Conservation (phyloP, 139 green algal genomes). For the Chlamydomonas applanata region DNA sequence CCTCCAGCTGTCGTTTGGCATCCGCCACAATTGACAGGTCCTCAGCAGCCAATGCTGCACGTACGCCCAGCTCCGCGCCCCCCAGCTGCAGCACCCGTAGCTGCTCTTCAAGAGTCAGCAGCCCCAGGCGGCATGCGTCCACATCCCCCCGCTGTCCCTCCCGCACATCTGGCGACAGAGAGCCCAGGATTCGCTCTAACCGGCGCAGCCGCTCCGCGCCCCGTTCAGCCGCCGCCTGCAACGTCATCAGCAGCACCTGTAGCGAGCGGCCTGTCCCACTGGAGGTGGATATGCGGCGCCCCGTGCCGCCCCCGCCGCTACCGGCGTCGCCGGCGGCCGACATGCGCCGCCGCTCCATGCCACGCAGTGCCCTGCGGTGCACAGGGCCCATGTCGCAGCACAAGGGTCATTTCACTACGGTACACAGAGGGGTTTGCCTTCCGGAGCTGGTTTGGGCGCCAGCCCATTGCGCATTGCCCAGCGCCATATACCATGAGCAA, state of each 20-base stretch:
- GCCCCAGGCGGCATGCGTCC: background rate
- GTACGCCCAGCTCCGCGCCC: background rate
- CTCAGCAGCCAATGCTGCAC: background rate
- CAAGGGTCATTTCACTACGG: no score
- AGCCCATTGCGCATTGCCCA: no score
- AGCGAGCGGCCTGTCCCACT: background rate
- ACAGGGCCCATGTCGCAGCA: no score
- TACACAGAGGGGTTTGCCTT: no score
- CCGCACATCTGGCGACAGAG: background rate
- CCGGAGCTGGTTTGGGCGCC: no score
- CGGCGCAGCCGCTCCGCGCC: constrained; percentile 3
- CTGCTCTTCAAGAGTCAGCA: background rate
- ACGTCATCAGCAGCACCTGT: constrained; percentile 5
- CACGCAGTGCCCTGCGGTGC: no score
- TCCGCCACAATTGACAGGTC: background rate
- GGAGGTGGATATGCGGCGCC: no score
- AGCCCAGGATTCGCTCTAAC: background rate
- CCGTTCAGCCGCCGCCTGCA: background rate
- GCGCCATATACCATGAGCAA: no score
- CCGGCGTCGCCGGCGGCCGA: no score
- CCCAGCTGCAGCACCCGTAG: background rate
- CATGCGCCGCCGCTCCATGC: no score
- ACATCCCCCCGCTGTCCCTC: background rate
- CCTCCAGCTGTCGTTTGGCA: background rate
- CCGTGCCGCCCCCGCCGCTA: no score